Evolutionary conservation across 305 asterid genomes (phyloP).

Genomic region (Fraxinus dipetala): DNA sequence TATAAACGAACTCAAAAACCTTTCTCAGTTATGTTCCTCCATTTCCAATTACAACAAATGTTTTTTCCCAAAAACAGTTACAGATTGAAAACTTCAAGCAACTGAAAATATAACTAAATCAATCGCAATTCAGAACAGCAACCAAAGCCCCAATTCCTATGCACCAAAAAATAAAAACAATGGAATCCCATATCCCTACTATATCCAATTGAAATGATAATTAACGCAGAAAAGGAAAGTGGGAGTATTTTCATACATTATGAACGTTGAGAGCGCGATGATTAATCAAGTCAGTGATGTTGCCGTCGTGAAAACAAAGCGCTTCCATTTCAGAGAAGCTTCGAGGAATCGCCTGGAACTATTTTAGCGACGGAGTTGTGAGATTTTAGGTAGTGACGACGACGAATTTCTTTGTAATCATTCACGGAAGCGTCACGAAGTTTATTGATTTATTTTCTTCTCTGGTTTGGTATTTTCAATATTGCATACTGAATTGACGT

Average conservation of each 20-base stretch:
- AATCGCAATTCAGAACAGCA: neutral
- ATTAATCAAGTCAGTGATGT: constrained; percentile 70
- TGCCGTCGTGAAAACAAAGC: constrained; percentile 70
- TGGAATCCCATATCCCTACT: constrained; percentile 9
- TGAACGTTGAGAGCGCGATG: constrained; percentile 47
- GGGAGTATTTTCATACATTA: constrained; percentile 36
- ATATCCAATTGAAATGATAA: neutral
- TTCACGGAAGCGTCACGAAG: neutral
- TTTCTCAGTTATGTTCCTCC: neutral
- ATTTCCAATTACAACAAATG: constrained; percentile 1
- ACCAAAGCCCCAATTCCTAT: neutral
- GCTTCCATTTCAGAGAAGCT: neutral
- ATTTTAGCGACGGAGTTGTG: neutral
- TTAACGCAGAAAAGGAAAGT: neutral
- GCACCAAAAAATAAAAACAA: neutral
- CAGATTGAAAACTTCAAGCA: neutral
- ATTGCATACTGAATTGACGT: neutral
- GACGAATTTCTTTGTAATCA: neutral
- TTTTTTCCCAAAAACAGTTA: neutral
- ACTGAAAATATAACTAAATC: neutral
- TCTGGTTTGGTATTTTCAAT: neutral
- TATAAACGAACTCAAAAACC: constrained; percentile 3
- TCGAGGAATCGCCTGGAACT: neutral
- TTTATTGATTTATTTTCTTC: neutral
- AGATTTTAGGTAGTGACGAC: neutral